Evolutionary conservation across 2,329 filamentous ascomycete genomes (phyloP), one percentile per base, ranked within the genome.

Genomic region (Phaeophleospora eucalypticola): DNA sequence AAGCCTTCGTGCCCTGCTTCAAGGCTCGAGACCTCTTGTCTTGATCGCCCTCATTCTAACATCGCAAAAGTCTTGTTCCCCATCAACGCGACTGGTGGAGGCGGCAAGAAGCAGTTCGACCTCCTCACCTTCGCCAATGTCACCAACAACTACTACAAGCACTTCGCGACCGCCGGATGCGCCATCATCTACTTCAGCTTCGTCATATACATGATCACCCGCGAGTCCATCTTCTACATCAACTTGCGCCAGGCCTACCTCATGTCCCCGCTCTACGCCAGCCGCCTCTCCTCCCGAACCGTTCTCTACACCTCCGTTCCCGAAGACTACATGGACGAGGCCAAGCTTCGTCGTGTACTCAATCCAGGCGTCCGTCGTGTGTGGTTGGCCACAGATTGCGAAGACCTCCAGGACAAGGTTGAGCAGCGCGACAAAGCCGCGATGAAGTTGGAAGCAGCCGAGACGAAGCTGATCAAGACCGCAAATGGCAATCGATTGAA

Each of bases 231-330:
- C 58, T 95, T 84, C 77, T 95, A 88, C 69, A 86, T 96, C 73
- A 95, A 94, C 62, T 71, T 97, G 42, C 86, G 90, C 53, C 91
- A 97, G 70, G 91, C 91, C 0, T 96, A 94, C 70, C 80, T 94
- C 34, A 79, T 94, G 45, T 90, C 89, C 9, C 89, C 89, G 9
- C 75, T 87, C 39, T 94, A 94, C 65, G 80, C 89, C 43, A 85
- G 84, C 61, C 86, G 90, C 47, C 82, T 96, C 37, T 96, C 91
- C 2, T 91, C 90, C 2, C 83, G 89, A 44, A 96, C 90, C 1
- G 86, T 97, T 1, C 81, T 98, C 10, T 89, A 95, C 67, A 86
- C 89, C 2, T 86, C 87, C 2, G 89, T 96, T 1, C 91, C 91
- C 2, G 71, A 82, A 16, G 73, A 82, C 6, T 95, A 94, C 54